Evolutionary conservation across 345 rosid species (phyloP).

Genomic region (Moricandia arvensis): DNA sequence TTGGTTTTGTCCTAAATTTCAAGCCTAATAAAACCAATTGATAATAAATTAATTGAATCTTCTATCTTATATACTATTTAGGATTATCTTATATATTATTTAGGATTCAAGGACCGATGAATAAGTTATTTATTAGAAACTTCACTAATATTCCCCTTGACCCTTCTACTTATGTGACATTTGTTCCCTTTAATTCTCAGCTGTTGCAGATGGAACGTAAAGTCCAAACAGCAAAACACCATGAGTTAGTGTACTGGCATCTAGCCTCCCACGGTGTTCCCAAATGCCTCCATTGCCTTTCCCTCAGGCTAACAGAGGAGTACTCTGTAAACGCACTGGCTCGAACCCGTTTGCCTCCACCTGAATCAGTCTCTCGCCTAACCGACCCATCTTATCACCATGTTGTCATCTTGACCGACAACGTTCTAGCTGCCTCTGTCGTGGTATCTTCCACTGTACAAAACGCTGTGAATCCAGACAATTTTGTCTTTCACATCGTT

Average conservation of each 20-base stretch:
- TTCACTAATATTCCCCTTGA: neutral
- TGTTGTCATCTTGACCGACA: constrained; percentile 79
- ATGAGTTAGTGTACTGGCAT: constrained; percentile 82
- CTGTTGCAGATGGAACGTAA: constrained; percentile 67
- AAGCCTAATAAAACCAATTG: too few species aligned
- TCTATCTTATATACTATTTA: too few species aligned
- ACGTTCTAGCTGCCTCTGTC: constrained; percentile 89
- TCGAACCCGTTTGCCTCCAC: constrained; percentile 74
- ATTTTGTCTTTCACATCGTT: constrained; percentile 78
- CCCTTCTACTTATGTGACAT: constrained; percentile 3
- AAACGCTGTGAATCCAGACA: constrained; percentile 60
- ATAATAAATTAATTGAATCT: too few species aligned
- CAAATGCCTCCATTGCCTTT: constrained; percentile 78
- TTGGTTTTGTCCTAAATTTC: too few species aligned
- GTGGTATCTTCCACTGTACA: constrained; percentile 71
- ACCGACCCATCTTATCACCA: constrained; percentile 70
- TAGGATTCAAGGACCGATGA: too few species aligned
- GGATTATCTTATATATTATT: too few species aligned
- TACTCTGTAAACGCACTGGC: constrained; percentile 81
- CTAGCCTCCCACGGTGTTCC: constrained; percentile 90
- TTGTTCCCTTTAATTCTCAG: constrained; percentile 42
- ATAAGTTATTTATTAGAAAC: neutral
- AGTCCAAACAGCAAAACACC: constrained; percentile 70
- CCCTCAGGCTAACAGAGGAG: constrained; percentile 83
- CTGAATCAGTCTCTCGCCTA: constrained; percentile 66